Conservation (phyloP, 768 basidiomycete species). For the Suillus subluteus region DNA sequence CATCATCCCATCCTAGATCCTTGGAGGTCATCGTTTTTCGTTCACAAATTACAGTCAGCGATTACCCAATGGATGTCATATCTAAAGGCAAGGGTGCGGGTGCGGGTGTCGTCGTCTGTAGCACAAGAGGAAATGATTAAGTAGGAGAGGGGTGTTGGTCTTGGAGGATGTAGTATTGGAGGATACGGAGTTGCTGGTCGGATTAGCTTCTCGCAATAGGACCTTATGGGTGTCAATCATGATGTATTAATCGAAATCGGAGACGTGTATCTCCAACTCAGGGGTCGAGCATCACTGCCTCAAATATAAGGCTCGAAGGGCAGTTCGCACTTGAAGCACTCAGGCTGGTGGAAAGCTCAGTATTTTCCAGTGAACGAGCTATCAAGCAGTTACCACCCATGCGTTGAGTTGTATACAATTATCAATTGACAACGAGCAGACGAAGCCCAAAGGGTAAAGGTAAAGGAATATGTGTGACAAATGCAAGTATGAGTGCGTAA, state of each 20-base stretch:
- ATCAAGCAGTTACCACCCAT: background rate
- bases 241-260: no score
- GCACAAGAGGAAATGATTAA: background rate
- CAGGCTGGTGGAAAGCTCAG: no score
- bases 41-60: background rate
- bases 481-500: background rate
- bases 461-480: constrained; percentile 2
- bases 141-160: background rate
- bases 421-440: constrained; percentile 1
- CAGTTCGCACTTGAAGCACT: background rate
- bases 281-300: no score
- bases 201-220: background rate
- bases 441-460: background rate
- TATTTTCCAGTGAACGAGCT: background rate
- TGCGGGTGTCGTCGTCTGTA: background rate
- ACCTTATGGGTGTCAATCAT: background rate
- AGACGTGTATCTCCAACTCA: no score
- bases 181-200: background rate
- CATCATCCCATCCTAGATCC: background rate
- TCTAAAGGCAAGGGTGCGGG: background rate
- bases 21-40: background rate
- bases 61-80: background rate
- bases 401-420: background rate
- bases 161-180: background rate
- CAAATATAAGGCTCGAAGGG: no score